Evolutionary conservation across 768 basidiomycete species (phyloP), one percentile per base, ranked within the genome.

Genomic region (Cystobasidium ongulense): DNA sequence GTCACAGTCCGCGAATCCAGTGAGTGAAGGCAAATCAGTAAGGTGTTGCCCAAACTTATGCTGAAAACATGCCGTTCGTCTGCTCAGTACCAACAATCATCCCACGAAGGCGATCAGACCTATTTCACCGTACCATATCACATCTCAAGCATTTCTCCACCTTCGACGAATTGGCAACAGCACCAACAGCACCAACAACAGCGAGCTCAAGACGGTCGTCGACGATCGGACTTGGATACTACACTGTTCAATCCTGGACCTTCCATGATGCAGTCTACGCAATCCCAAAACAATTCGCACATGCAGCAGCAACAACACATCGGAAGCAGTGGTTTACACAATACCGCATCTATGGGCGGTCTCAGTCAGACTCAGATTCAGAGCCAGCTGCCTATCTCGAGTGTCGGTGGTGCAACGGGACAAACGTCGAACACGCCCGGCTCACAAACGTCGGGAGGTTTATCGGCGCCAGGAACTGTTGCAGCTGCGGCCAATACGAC

Each of bases 81-180:
- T n/a, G 18, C 46, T 21, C 46, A 50, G 46, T 50, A 50, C 21
- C 46, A 50, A 61, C 57, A 61, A 38, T 11, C 57, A 11, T 50
- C 57, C 2, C 23, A 25, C 57, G 57, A 31, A 10, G 57, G 31
- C 23, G 57, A 31, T n/a, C 57, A 59, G 57, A 29, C 57, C 4
- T 35, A 59, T 27, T 59, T 59, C 33, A 27, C 57, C 11, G 57
- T 27, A 11, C 25, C 29, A 2, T 59, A 59, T 59, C 57, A 59
- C 3, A 59, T 59, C 23, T 59, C 57, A 1, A 59, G 57, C 57
- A 59, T 59, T 23, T 59, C 57, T 5, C 57, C 57, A 15, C 25
- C 57, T 29, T 59, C 57, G 7, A 59, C 57, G 27, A 59, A 27
- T 29, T 59, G 57, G 57, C 57, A 59, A 35, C 57, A 59, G 27